Conservation (phyloP, 495 filamentous ascomycete species). For the Aspergillus mulundensis region DNA sequence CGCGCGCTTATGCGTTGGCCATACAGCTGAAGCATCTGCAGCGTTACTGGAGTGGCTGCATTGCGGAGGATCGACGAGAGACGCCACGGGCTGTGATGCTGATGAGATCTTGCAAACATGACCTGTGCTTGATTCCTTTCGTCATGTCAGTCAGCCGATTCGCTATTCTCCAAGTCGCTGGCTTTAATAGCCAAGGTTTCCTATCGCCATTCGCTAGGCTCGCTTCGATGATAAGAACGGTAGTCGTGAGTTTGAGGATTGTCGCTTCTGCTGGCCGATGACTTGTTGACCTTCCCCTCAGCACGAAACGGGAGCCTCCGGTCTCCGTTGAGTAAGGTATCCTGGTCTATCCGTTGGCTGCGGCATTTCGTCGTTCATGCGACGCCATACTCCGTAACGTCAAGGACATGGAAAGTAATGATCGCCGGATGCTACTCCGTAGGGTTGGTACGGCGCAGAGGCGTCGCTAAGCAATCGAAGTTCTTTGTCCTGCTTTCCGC, state of each 20-base stretch:
- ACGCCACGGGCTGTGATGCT: not conserved
- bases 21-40: conserved; percentile 5
- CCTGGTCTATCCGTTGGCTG: not conserved
- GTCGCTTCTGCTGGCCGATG: not conserved
- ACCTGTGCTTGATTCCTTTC: not conserved
- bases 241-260: not conserved
- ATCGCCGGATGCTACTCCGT: too few species aligned
- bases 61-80: conserved; percentile 9
- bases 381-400: not conserved
- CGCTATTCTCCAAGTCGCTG: not conserved
- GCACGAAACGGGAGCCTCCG: not conserved
- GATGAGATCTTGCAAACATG: not conserved
- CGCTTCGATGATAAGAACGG: not conserved
- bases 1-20: conserved; percentile 12
- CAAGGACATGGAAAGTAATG: not conserved
- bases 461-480: not conserved
- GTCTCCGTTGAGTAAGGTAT: not conserved
- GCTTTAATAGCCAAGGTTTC: not conserved
- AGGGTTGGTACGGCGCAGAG: too few species aligned
- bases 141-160: not conserved
- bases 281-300: not conserved
- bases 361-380: not conserved
- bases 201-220: not conserved
- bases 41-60: not conserved
- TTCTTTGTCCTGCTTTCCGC: not conserved